Conservation (phyloP, 345 rosid species). For the Brassica rapa region DNA sequence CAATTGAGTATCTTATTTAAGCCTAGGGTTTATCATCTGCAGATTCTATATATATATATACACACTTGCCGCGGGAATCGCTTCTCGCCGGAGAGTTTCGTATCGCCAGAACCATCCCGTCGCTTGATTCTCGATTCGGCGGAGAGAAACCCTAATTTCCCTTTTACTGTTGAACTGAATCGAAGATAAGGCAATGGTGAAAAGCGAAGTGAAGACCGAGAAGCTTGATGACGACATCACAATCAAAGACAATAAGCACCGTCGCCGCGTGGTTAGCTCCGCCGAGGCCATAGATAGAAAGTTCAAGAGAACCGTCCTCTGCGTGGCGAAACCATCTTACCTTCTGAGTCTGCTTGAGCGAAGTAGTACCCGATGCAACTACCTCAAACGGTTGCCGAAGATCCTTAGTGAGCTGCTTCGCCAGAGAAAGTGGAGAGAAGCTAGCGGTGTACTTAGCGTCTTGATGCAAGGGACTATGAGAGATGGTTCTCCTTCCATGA, state of each 20-base stretch:
- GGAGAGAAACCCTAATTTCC: not conserved
- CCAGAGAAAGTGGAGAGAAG: constrained; percentile 62
- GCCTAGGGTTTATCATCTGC: not conserved
- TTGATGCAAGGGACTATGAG: constrained; percentile 57
- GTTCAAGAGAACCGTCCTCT: constrained; percentile 43
- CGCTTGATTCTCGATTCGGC: not conserved
- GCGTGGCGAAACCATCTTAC: constrained; percentile 57
- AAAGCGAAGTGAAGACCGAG: constrained; percentile 7
- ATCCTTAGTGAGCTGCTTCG: constrained; percentile 56
- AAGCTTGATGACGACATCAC: not conserved
- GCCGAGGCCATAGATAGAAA: constrained; percentile 1
- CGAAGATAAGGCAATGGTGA: not conserved
- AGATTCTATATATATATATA: not conserved
- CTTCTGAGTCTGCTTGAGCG: constrained; percentile 42
- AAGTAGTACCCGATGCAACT: constrained; percentile 42
- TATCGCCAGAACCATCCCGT: not conserved
- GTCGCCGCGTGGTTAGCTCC: not conserved
- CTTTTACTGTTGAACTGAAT: not conserved
- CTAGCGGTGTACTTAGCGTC: constrained; percentile 63
- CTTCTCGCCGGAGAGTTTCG: not conserved
- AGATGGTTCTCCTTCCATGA: constrained; percentile 44
- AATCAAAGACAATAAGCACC: not conserved
- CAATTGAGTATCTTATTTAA: not conserved
- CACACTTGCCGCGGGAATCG: not conserved
- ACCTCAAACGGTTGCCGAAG: constrained; percentile 42